phyloP scores from a whole-genome alignment of 108 stramenopile genomes.

The Nitzschia sp. region DNA sequence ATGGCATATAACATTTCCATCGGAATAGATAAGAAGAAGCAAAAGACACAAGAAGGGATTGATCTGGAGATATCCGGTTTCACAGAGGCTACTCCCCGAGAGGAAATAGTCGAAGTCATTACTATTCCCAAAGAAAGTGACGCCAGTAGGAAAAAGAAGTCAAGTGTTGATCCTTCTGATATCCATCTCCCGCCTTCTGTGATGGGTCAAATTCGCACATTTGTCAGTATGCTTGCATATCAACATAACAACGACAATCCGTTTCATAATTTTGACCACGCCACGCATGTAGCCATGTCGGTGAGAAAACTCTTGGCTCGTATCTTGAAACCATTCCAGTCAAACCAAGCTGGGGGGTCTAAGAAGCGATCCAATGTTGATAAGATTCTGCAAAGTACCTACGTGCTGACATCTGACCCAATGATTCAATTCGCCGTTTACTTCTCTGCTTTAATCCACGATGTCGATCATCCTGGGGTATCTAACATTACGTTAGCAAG shows the following conservation, averaged over 20 bases:
- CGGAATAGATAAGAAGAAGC: not conserved
- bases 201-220: constrained; percentile 39
- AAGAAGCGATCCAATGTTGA: not conserved
- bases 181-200: not conserved
- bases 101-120: not conserved
- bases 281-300: constrained; percentile 35
- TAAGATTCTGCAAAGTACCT: constrained; percentile 7
- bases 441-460: constrained; percentile 36
- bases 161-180: not conserved
- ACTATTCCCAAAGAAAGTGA: constrained; percentile 1
- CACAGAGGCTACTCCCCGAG: not conserved
- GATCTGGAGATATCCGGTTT: not conserved
- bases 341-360: not conserved
- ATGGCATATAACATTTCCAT: constrained; percentile 1
- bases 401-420: constrained; percentile 7
- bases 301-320: constrained; percentile 46
- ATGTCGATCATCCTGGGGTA: constrained; percentile 17
- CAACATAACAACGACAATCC: constrained; percentile 44
- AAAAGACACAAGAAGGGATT: not conserved
- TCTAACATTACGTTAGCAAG: constrained; percentile 1
- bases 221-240: constrained; percentile 46
- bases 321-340: constrained; percentile 1
- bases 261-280: constrained; percentile 64
- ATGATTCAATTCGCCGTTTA: constrained; percentile 16
- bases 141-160: not conserved